A percentile compares a stretch with the other conserved stretches of the same genome.
Conservation (phyloP, 2,329 filamentous ascomycete species). For the Knufia fluminis region DNA sequence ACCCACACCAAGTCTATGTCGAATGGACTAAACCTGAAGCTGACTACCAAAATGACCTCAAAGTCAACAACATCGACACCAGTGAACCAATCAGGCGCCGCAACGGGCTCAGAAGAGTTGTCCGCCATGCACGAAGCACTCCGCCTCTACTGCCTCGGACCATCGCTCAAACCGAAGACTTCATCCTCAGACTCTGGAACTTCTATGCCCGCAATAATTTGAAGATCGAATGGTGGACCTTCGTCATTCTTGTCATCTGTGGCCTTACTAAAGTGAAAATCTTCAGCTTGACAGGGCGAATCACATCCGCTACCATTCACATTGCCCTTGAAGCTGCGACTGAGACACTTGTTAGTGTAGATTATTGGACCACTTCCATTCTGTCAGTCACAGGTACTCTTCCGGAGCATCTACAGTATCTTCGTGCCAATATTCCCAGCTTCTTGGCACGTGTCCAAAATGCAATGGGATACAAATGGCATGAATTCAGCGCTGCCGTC, state of each 20-base stretch:
- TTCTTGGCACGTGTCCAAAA: too few relatives aligned
- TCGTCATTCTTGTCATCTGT: neutral
- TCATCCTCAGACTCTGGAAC: neutral
- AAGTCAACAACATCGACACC: neutral
- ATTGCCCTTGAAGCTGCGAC: too few relatives aligned
- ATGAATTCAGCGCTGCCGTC: too few relatives aligned
- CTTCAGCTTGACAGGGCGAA: too few relatives aligned
- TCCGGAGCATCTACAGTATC: too few relatives aligned
- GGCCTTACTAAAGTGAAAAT: too few relatives aligned
- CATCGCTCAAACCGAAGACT: neutral
- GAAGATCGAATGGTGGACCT: slow-evolving; percentile 1
- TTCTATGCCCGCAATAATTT: slow-evolving; percentile 4
- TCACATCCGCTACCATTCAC: too few relatives aligned
- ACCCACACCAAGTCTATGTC: slow-evolving; percentile 15
- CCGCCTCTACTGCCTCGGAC: neutral
- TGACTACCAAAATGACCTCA: neutral
- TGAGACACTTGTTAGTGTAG: too few relatives aligned
- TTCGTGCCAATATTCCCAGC: too few relatives aligned
- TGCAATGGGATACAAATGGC: too few relatives aligned
- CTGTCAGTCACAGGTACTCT: too few relatives aligned
- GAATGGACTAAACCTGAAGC: slow-evolving; percentile 9
- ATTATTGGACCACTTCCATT: too few relatives aligned
- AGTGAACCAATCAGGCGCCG: neutral
- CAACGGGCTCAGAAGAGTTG: neutral
- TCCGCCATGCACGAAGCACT: neutral